Percentiles rank a stretch among this genome's conserved stretches.
These are phyloP conservation scores for Rhododendron mucronatum DNA, from an alignment of 148 eudicot species.

Conservation along the genomic window DNA sequence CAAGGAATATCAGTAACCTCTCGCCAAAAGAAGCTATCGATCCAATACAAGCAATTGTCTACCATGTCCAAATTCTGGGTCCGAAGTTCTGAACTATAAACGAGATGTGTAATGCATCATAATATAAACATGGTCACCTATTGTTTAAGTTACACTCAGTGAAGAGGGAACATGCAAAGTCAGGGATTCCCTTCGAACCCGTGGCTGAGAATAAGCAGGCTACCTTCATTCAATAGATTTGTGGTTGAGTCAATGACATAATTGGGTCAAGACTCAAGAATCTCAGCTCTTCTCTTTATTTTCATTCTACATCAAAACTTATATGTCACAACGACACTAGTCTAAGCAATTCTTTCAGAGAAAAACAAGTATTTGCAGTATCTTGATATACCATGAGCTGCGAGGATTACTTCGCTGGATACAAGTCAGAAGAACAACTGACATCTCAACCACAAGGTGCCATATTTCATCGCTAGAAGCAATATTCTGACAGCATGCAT, in stretches of 20 bases:
- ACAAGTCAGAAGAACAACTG: constrained; percentile 57
- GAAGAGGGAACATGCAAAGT: neutral
- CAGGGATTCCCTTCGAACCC: neutral
- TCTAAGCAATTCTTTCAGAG: neutral
- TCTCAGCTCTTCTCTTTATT: neutral
- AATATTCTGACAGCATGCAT: constrained; percentile 88
- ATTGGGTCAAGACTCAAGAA: neutral
- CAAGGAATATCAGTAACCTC: neutral
- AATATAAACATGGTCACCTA: neutral
- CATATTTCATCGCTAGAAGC: constrained; percentile 88
- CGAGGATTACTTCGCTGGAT: constrained; percentile 77
- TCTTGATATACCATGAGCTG: constrained; percentile 65
- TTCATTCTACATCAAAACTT: neutral
- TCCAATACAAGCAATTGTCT: constrained; percentile 4
- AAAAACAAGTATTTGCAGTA: neutral
- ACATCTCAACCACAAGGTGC: constrained; percentile 89
- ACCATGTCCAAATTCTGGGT: neutral
- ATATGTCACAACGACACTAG: neutral
- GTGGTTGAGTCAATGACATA: neutral
- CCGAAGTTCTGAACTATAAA: neutral
- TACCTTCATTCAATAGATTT: neutral
- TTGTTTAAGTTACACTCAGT: neutral
- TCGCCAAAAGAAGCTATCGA: neutral
- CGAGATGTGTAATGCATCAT: neutral
- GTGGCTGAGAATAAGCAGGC: neutral